Conservation (phyloP, 129 eudicot genomes). For the Pseudognaphalium luteoalbum region DNA sequence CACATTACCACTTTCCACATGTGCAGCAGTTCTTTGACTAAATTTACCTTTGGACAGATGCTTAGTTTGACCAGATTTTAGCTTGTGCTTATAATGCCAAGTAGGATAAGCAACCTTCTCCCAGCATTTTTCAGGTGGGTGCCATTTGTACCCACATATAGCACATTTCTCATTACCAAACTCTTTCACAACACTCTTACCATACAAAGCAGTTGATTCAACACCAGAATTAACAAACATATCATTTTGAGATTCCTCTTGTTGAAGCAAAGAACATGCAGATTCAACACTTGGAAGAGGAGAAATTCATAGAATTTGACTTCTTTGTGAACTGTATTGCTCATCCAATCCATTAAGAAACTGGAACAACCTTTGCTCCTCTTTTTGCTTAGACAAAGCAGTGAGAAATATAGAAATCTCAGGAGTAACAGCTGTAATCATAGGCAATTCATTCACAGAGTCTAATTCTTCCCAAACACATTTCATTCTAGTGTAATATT, state of each 20-base stretch:
- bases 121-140: neutral
- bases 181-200: no score
- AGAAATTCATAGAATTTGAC: neutral
- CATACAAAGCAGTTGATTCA: neutral
- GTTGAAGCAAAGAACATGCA: neutral
- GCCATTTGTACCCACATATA: neutral
- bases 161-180: neutral
- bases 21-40: no score
- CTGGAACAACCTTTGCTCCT: neutral
- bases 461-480: no score
- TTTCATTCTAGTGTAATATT: neutral
- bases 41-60: no score
- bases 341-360: neutral
- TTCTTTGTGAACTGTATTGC: neutral
- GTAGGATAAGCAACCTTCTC: neutral
- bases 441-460: no score
- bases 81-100: neutral
- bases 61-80: no score
- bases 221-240: neutral
- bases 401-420: neutral
- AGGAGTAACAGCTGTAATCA: neutral
- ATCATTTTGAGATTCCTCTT: neutral
- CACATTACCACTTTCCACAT: no score
- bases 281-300: neutral
- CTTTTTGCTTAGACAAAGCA: neutral